Base-by-base conservation (phyloP, 345 rosid genomes). In the Ceriops zippeliana region DNA sequence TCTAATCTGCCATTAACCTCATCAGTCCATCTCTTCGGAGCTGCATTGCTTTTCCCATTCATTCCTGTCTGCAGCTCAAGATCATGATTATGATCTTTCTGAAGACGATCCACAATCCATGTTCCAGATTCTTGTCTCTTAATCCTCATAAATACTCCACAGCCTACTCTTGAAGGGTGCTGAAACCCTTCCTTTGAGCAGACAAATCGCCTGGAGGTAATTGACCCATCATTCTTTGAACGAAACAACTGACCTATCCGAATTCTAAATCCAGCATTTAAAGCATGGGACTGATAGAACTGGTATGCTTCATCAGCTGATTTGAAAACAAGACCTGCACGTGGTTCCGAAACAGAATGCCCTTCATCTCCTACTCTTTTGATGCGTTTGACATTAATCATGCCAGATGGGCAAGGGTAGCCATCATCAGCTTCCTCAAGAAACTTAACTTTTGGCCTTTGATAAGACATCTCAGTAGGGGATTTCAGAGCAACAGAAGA, bases 161-260 rank as follows among this genome's bases (percentile, higher is more conserved):
- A 93, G 7, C 98, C 98, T 56, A 91, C 83, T 71, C 97, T 84
- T 7, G 97, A 86, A 52, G 98, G 98, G 72, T 91, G 98, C 75
- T 91, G 95, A 82, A 89, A 89, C 62, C 98, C 98, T 84, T 93
- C 98, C 77, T 86, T 90, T 0, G 96, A 93, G 81, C 96, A 93
- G 61, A 93, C 98, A 79, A 93, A 93, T 67, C 96, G 76, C 67
- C 97, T 69, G 6, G 96, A 93, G 6, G 98, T 93, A 60, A 93
- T 80, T 0, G 93, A 89, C 3, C 88, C 90, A 62, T 91, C 95
- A 21, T 81, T 83, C 80, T 89, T 93, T 1, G 98, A 89, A 16
- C 96, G 92, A 70, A 93, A 93, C 83, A 90, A 61, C 81, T 93
- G 98, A 75, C 98, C 98, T 1, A 87, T 90, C 70, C 96, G 82